Evolutionary conservation across 2,329 filamentous ascomycete genomes (phyloP), one percentile per base, ranked within the genome.

Genomic region (Aspergillus fumigatus): DNA sequence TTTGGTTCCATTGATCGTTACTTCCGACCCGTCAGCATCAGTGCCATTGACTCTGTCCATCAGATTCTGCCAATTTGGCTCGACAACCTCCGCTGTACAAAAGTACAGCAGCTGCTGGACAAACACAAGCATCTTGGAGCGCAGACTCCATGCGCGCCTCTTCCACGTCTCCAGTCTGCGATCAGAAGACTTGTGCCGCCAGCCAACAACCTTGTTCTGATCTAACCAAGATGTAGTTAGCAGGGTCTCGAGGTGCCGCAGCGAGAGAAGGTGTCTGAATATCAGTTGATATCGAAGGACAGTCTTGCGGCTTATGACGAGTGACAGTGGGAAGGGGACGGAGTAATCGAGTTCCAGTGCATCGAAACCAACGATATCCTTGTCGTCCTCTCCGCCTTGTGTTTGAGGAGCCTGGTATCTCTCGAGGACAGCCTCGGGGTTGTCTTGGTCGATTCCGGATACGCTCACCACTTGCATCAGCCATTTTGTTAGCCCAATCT

Each of bases 61-160:
- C 59, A 99, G 85, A 50, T 87, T 88, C 63, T 91, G 86, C 94
- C 94, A 99, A 73, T 97, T 97, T 3, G 93, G 94, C 73, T 99
- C 94, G 54, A 99, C 95, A 53, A 99, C 94, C 74, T 99, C 94
- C 1, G 91, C 87, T 0, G 94, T 97, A 75, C 92, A 97, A 72
- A 96, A 99, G 74, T 97, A 99, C 5, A 97, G 83, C 40, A 97
- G 80, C 72, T 99, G 94, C 74, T 99, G 94, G 2, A 97, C 91
- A 69, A 97, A 99, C 8, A 96, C 90, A 8, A 97, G 81, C 94
- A 99, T 99, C 50, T 94, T 85, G 2, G 92, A 91, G 35, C 94
- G 85, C 56, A 99, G 77, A 2, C 91, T 97, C 88, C 91, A 97
- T 0, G 93, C 91, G 29, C 90, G 84, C 43, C 92, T 85, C 73